These are phyloP conservation scores for Lipomyces oligophaga DNA, from an alignment of 805 yeast genomes.

Conservation along the genomic window DNA sequence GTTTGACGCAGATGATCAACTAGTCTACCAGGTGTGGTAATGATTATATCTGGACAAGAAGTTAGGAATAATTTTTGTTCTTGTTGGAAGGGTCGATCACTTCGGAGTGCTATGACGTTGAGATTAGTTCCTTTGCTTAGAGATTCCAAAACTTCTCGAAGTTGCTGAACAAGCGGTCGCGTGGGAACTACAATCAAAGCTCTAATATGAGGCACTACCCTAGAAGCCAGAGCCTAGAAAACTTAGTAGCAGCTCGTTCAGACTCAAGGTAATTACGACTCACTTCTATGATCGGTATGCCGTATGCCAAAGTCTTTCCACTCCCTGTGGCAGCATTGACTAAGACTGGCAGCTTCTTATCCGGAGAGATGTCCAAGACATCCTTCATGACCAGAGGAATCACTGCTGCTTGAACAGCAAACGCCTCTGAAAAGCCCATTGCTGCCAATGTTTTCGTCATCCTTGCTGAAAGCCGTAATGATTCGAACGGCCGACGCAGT, in stretches of 20 bases:
- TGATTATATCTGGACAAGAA: conserved; percentile 45
- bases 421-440: conserved; percentile 54
- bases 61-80: conserved; percentile 52
- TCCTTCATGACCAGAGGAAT: conserved; percentile 52
- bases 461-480: conserved; percentile 45
- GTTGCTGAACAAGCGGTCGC: conserved; percentile 79
- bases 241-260: too few relatives aligned
- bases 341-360: conserved; percentile 53
- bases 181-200: conserved; percentile 88
- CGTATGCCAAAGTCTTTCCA: conserved; percentile 89
- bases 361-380: conserved; percentile 37
- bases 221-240: conserved; percentile 44
- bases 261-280: background rate
- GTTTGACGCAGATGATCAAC: conserved; percentile 93
- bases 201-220: conserved; percentile 68
- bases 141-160: conserved; percentile 56
- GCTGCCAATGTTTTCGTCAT: conserved; percentile 48
- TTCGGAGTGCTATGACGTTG: conserved; percentile 53
- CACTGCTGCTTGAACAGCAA: conserved; percentile 72
- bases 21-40: conserved; percentile 50
- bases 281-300: conserved; percentile 71
- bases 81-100: conserved; percentile 55
- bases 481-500: conserved; percentile 46
- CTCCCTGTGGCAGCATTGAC: conserved; percentile 96
- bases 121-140: conserved; percentile 66